Evolutionary conservation across 176 grass and related monocot genomes (phyloP), one percentile per base, ranked within the genome.

Genomic region (Ampelocalamus luodianensis): DNA sequence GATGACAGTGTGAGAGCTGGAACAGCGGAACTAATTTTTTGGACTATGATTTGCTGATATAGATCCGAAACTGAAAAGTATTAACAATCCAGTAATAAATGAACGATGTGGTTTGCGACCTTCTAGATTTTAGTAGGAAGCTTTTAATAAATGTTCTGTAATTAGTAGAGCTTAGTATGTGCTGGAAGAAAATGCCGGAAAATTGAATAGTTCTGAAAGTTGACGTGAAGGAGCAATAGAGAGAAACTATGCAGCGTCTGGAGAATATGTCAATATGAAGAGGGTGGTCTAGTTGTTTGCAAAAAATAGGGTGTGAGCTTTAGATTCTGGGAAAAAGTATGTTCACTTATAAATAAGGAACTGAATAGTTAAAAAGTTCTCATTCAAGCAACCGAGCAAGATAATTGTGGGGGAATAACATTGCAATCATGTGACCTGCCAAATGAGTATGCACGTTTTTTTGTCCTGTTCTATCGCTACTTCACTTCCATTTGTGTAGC

Each of bases 11-110:
- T 39, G 61, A 69, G 37, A 76, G 49, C 49, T 74, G 68, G 79
- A 68, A 59, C 49, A 61, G 59, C 14, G 68, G 65, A 79, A 83
- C 79, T 87, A 49, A 51, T 73, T 60, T 79, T 79, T 73, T 85
- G 84, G 27, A 73, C 45, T 36, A 42, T 20, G 63, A 32, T 60
- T 79, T 79, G 16, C 40, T 43, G 40, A 44, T 36, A 26, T 83
- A 83, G 79, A 83, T 87, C 89, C 53, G 4, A 26, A 53, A 72
- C 29, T 79, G 16, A 48, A 63, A 63, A 42, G 44, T 6, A 26
- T 45, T 42, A 13, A 54, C 11, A 40, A 38, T 73, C 4, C 27
- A 67, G 73, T 73, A 82, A 71, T 86, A 65, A 78, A 73, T 86
- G 58, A 78, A 24, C 38, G 68, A 14, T 26, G 20, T 74, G 29